These are phyloP conservation scores for Albatrellus sp. DNA, from an alignment of 1,284 basidiomycete genomes.

Conservation along the genomic window DNA sequence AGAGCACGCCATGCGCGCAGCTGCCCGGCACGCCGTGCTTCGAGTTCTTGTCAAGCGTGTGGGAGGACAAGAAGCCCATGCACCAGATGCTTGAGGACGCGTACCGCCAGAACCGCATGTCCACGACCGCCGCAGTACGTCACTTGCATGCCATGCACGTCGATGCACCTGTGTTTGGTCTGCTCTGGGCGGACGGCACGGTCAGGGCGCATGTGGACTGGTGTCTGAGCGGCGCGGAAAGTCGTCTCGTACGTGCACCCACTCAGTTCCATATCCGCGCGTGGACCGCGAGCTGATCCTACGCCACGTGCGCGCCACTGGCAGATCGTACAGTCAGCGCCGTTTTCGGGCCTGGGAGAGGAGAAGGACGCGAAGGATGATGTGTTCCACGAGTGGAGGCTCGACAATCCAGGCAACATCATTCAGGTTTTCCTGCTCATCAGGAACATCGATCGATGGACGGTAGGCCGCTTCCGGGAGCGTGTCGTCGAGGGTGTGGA, in stretches of 20 bases:
- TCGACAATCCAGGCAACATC: slow-evolving; percentile 31
- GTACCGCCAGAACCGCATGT: slow-evolving; percentile 46
- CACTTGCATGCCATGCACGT: slow-evolving; percentile 38
- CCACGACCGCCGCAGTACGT: slow-evolving; percentile 33
- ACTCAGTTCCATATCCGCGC: too few species aligned
- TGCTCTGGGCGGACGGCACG: slow-evolving; percentile 39
- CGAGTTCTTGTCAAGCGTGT: slow-evolving; percentile 40
- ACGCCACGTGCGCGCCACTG: too few species aligned
- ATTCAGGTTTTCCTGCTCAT: slow-evolving; percentile 39
- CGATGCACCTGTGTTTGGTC: slow-evolving; percentile 35
- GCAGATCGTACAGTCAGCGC: slow-evolving; percentile 37
- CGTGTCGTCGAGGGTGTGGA: slow-evolving; percentile 27
- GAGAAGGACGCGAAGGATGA: slow-evolving; percentile 4
- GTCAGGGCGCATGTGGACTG: slow-evolving; percentile 47
- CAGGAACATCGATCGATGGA: slow-evolving; percentile 42
- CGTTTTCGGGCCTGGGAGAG: slow-evolving; percentile 23
- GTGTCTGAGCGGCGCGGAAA: slow-evolving; percentile 24
- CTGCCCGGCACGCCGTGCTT: slow-evolving; percentile 32
- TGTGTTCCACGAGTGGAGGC: slow-evolving; percentile 36
- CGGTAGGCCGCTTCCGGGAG: slow-evolving; percentile 26
- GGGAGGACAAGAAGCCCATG: slow-evolving; percentile 47
- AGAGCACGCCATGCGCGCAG: slow-evolving; percentile 34
- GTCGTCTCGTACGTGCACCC: slow-evolving; percentile 15
- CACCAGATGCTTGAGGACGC: slow-evolving; percentile 36
- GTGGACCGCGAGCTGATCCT: too few species aligned